Evolutionary conservation across 257 asterid genomes (phyloP), one percentile per base, ranked within the genome.

Genomic region (Oldenlandia corymbosa): DNA sequence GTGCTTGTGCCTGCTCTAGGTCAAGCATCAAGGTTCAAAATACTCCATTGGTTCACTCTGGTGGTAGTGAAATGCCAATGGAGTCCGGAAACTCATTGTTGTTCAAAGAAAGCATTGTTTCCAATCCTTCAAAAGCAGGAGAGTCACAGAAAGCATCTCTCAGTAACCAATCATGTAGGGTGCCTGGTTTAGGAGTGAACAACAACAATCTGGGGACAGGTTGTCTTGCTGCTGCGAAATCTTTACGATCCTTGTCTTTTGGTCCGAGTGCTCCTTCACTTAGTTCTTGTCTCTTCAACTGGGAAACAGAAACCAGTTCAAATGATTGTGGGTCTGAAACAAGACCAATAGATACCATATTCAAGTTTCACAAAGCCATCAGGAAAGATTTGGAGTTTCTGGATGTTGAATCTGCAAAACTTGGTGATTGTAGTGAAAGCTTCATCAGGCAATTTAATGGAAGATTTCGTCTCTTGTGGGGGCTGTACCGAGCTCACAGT

Each of bases 341-440:
- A 28, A 76, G 98, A 58, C 98, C 98, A 11, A 92, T 92, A 39
- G 98, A 92, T 76, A 84, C 81, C 76, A 92, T 92, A 53, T 92
- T 92, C 68, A 84, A 92, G 70, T 89, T 92, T 75, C 98, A 92
- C 79, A 92, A 88, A 78, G 98, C 98, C 55, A 92, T 92, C 49
- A 85, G 95, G 47, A 92, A 92, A 75, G 98, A 92, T 85, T 77
- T 92, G 81, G 98, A 89, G 74, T 92, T 87, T 77, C 81, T 92
- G 24, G 95, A 92, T 71, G 70, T 78, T 41, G 95, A 85, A 71
- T 92, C 97, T 56, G 95, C 95, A 67, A 89, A 87, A 77, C 88
- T 92, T 39, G 75, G 82, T 62, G 88, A 83, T 66, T 85, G 91
- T 72, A 75, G 80, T 73, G 97, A 82, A 70, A 81, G 77, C 66